Base-by-base conservation (phyloP, 805 yeast species). In the Grigorovia jiainica region DNA sequence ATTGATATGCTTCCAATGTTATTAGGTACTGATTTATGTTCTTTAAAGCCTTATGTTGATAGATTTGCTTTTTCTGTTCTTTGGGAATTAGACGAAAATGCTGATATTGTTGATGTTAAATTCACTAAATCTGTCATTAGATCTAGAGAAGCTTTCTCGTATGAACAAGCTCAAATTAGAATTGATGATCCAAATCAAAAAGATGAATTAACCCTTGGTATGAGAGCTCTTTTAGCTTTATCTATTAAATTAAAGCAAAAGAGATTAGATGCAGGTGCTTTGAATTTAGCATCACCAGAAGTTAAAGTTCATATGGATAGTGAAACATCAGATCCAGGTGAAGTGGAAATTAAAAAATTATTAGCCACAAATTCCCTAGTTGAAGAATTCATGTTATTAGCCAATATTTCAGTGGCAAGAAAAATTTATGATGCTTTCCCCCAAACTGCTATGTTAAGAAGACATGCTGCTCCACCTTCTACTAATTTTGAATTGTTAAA, bases 1-100 rank as follows among this genome's bases (percentile, higher is more conserved):
- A 92, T 92, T 53, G 99, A 92, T 72, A 92, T 92, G 99, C 71
- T 92, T 48, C 99, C 99, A 5, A 78, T 84, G 80, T 65, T 92
- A 36, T 71, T 92, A 43, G 97, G 98, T 60, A 92, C 98, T 3
- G 92, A 92, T 60, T 67, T 92, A 54, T 92, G 99, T 70, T 92
- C 98, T 4, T 72, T 92, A 57, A 83, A 84, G 57, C 97, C 97
- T 5, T 81, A 86, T 57, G 97, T 92, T 34, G 98, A 92, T 49
- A 76, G 99, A 61, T 92, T 78, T 67, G 95, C 98, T 0, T 92
- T 92, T 60, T 85, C 95, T 7, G 96, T 87, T 4, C 65, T 92
- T 36, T 92, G 99, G 99, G 97, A 89, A 63, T 67, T 92, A 53
- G 94, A 90, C 51, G 77, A 76, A 40, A 71, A 85, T 47, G 97